A percentile compares a stretch with the other conserved stretches of the same genome.
phyloP scores from a whole-genome alignment of 192 early-diverging fungal genomes.

The Funneliformis mosseae region DNA sequence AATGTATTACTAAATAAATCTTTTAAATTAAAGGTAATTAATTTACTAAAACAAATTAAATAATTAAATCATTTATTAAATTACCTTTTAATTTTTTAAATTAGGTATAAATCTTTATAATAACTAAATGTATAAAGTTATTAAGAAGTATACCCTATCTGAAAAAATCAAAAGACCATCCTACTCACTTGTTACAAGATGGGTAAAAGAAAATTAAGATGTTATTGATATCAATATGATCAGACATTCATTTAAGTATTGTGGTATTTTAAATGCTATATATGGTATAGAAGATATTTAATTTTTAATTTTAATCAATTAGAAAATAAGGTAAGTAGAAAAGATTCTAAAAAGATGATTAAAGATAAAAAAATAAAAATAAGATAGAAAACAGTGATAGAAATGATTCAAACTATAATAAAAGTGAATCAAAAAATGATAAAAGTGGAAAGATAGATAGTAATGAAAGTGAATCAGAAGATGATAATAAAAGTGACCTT shows the following conservation, averaged over 20 bases:
- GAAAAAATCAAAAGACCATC: background rate
- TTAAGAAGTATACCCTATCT: background rate
- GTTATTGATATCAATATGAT: slow-evolving; percentile 3
- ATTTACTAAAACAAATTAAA: too few relatives aligned
- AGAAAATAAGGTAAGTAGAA: too few relatives aligned
- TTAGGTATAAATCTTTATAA: background rate
- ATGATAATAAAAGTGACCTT: too few relatives aligned
- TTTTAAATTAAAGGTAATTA: slow-evolving; percentile 14
- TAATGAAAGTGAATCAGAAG: too few relatives aligned
- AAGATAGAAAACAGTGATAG: background rate
- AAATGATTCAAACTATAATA: background rate
- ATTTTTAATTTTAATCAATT: too few relatives aligned
- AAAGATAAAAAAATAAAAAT: background rate
- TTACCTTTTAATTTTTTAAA: too few relatives aligned
- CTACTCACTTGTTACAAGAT: background rate
- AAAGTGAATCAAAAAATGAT: background rate
- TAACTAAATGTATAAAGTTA: background rate
- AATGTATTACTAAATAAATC: slow-evolving; percentile 6
- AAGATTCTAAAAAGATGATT: too few relatives aligned
- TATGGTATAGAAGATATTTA: too few relatives aligned
- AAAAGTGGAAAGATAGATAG: too few relatives aligned
- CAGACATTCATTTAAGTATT: too few relatives aligned
- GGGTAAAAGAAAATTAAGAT: slow-evolving; percentile 2
- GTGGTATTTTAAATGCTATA: too few relatives aligned
- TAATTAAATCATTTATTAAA: too few relatives aligned